A percentile compares a stretch with the other conserved stretches of the same genome.
Conservation (phyloP, 768 basidiomycete genomes). For the Tulasnella calospora region DNA sequence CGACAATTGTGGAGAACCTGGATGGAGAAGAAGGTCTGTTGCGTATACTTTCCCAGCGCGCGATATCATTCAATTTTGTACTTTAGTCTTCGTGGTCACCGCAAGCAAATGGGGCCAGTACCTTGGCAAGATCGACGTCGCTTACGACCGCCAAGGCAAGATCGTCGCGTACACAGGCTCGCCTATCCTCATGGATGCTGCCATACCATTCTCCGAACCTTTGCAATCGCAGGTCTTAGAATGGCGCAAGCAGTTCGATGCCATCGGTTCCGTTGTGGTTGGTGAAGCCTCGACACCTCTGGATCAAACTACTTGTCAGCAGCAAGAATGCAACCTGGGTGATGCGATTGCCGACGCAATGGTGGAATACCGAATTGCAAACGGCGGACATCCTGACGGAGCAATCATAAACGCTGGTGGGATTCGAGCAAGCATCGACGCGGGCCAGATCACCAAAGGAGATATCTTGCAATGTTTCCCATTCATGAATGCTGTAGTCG, state of each 20-base stretch:
- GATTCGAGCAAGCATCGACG: constrained; percentile 42
- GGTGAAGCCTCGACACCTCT: constrained; percentile 39
- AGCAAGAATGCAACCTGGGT: constrained; percentile 42
- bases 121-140: constrained; percentile 45
- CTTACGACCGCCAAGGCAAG: constrained; percentile 41
- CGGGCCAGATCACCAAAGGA: constrained; percentile 40
- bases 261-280: constrained; percentile 38
- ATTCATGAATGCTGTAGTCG: constrained; percentile 43
- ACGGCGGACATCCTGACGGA: constrained; percentile 35
- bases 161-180: constrained; percentile 43
- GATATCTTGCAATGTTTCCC: constrained; percentile 42
- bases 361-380: constrained; percentile 37
- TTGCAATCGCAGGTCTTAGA: constrained; percentile 41
- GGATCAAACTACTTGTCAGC: constrained; percentile 42
- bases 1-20: constrained; percentile 43
- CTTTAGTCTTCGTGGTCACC: constrained; percentile 42
- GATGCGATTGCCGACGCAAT: constrained; percentile 45
- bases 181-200: constrained; percentile 43
- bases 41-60: neutral
- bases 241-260: constrained; percentile 43
- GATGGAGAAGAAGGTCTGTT: constrained; percentile 42
- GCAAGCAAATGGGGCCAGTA: constrained; percentile 48
- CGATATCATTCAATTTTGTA: neutral
- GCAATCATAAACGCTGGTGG: constrained; percentile 44
- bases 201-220: constrained; percentile 38